Evolutionary conservation across 2,329 filamentous ascomycete species (phyloP).

Genomic region (Emmonsiellopsis sp.): DNA sequence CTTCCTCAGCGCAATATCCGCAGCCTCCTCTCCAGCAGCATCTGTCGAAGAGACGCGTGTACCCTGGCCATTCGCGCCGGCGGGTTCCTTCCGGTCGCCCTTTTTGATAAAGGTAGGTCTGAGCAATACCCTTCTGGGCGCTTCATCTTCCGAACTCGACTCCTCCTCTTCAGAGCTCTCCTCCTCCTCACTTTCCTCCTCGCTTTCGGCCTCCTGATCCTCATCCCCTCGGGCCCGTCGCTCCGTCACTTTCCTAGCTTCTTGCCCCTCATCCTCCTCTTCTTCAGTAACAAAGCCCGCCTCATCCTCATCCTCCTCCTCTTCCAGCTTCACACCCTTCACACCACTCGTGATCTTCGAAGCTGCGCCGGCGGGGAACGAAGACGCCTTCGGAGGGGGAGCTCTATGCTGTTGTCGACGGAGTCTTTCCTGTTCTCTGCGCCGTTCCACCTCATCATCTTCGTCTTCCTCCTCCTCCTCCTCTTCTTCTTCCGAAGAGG

Average conservation of each 20-base stretch:
- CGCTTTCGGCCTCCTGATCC: conserved; percentile 20
- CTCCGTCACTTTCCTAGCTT: conserved; percentile 12
- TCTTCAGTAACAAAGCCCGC: conserved; percentile 55
- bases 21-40: conserved; percentile 39
- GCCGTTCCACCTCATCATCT: conserved; percentile 47
- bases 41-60: conserved; percentile 17
- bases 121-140: conserved; percentile 46
- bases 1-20: conserved; percentile 34
- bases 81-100: conserved; percentile 43
- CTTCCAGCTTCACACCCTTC: conserved; percentile 29
- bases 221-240: conserved; percentile 13
- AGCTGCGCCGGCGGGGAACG: conserved; percentile 25
- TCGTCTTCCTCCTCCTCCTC: conserved; percentile 47
- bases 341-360: conserved; percentile 25
- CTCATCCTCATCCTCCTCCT: conserved; percentile 39
- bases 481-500: conserved; percentile 43
- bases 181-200: conserved; percentile 38
- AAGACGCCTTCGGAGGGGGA: conserved; percentile 36
- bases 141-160: conserved; percentile 49
- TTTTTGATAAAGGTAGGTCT: conserved; percentile 62
- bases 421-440: conserved; percentile 24
- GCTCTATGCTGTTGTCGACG: conserved; percentile 39
- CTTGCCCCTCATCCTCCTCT: conserved; percentile 29
- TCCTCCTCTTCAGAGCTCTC: conserved; percentile 49
- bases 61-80: conserved; percentile 15